Evolutionary conservation across 371 early-diverging fungal species (phyloP).

Genomic region (Mucor irregularis): DNA sequence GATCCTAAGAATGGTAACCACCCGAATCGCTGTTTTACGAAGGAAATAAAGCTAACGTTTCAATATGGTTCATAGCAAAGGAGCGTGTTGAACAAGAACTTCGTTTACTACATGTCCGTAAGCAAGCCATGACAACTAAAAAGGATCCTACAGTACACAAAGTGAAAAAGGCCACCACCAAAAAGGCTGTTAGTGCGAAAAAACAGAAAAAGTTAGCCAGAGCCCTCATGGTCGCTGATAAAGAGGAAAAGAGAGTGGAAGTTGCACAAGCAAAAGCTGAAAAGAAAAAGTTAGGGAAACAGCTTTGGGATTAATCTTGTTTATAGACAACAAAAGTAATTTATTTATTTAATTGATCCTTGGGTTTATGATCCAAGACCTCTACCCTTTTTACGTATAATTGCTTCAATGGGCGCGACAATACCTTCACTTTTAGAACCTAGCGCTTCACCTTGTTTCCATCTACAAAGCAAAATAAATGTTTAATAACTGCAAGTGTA

Average conservation of each 20-base stretch:
- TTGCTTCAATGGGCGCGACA: conserved; percentile 81
- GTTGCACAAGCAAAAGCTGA: conserved; percentile 15
- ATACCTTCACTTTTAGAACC: conserved; percentile 82
- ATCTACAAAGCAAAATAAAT: conserved; percentile 38
- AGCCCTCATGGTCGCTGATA: conserved; percentile 27
- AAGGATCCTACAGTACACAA: conserved; percentile 14
- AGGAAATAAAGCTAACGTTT: not conserved
- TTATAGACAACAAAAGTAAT: not conserved
- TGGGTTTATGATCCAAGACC: conserved; percentile 73
- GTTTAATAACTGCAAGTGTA: not conserved
- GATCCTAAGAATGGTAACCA: conserved; percentile 16
- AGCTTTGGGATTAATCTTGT: conserved; percentile 19
- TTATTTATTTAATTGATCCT: conserved; percentile 2
- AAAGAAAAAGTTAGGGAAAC: conserved; percentile 25
- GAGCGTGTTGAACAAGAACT: conserved; percentile 28
- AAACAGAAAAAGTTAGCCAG: conserved; percentile 30
- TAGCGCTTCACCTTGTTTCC: conserved; percentile 81
- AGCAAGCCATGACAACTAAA: conserved; percentile 18
- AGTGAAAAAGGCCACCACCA: conserved; percentile 23
- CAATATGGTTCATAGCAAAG: conserved; percentile 15
- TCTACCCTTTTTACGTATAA: conserved; percentile 70
- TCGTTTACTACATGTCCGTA: conserved; percentile 23
- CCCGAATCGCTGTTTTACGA: not conserved
- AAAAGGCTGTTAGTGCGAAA: conserved; percentile 18
- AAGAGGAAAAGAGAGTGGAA: conserved; percentile 25